Conservation (phyloP, 495 filamentous ascomycete species). For the Aspergillus haitiensis region DNA sequence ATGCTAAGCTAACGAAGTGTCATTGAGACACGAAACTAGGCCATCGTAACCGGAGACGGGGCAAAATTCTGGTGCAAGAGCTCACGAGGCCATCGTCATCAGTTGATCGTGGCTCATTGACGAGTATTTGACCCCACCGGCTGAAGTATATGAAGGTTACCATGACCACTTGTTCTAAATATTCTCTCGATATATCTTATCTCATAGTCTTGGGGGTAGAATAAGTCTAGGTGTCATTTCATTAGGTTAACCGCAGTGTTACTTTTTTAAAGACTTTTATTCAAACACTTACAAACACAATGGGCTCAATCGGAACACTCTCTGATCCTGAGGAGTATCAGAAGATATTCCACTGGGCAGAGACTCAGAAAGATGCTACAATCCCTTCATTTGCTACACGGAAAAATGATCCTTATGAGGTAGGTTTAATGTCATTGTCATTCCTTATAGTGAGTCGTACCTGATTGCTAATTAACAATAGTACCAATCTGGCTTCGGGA, state of each 20-base stretch:
- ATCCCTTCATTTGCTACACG: slow-evolving; percentile 50
- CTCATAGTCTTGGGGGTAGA: too few relatives aligned
- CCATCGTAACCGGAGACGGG: too few relatives aligned
- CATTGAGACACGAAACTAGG: not conserved
- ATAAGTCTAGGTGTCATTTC: too few relatives aligned
- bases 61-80: not conserved
- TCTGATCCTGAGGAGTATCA: slow-evolving; percentile 50
- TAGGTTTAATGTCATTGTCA: slow-evolving; percentile 25
- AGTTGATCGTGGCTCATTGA: not conserved
- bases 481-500: slow-evolving; percentile 57
- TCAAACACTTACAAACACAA: slow-evolving; percentile 12
- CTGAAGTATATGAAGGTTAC: slow-evolving; percentile 8
- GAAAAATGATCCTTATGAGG: slow-evolving; percentile 55
- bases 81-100: not conserved
- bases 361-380: slow-evolving; percentile 53
- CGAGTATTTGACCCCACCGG: not conserved
- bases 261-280: not conserved
- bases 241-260: too few relatives aligned
- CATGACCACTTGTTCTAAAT: not conserved
- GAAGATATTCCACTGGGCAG: slow-evolving; percentile 59
- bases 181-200: not conserved
- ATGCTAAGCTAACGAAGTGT: not conserved
- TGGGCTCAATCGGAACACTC: slow-evolving; percentile 31
- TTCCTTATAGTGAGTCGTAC: not conserved
- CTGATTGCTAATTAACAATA: slow-evolving; percentile 28